phyloP scores from a whole-genome alignment of 2,329 filamentous ascomycete genomes.

The Dothistroma pini region DNA sequence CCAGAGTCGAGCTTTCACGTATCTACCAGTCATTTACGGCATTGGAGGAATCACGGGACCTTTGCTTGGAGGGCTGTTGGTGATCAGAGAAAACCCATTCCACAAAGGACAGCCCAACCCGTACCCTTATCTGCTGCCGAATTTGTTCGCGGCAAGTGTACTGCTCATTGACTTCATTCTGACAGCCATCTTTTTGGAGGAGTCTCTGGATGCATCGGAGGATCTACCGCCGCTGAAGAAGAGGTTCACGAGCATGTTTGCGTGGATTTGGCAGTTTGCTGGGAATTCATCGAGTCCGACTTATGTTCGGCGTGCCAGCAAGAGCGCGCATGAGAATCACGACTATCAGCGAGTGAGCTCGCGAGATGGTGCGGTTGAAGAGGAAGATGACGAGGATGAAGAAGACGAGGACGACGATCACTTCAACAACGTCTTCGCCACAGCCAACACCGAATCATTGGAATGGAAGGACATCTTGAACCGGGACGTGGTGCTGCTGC shows the following conservation, averaged over 20 bases:
- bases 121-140: slow-evolving; percentile 83
- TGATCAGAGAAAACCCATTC: slow-evolving; percentile 60
- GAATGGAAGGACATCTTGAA: slow-evolving; percentile 64
- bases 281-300: slow-evolving; percentile 53
- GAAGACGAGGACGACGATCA: slow-evolving; percentile 39
- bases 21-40: slow-evolving; percentile 93
- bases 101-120: slow-evolving; percentile 49
- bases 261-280: slow-evolving; percentile 68
- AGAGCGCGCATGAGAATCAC: slow-evolving; percentile 13
- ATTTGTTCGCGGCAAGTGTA: slow-evolving; percentile 70
- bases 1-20: slow-evolving; percentile 89
- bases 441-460: slow-evolving; percentile 46
- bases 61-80: slow-evolving; percentile 80
- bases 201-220: slow-evolving; percentile 70
- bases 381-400: slow-evolving; percentile 23
- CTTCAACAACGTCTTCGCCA: slow-evolving; percentile 36
- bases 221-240: slow-evolving; percentile 58
- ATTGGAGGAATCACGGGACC: slow-evolving; percentile 91
- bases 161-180: slow-evolving; percentile 69
- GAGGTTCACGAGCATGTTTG: slow-evolving; percentile 58
- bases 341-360: slow-evolving; percentile 11
- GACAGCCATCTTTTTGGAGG: slow-evolving; percentile 76
- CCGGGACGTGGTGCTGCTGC: slow-evolving; percentile 73
- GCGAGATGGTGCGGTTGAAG: slow-evolving; percentile 13
- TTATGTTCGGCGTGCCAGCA: slow-evolving; percentile 48